These are phyloP conservation scores for Nicotiana otophora DNA, from an alignment of 257 asterid species.

Conservation along the genomic window DNA sequence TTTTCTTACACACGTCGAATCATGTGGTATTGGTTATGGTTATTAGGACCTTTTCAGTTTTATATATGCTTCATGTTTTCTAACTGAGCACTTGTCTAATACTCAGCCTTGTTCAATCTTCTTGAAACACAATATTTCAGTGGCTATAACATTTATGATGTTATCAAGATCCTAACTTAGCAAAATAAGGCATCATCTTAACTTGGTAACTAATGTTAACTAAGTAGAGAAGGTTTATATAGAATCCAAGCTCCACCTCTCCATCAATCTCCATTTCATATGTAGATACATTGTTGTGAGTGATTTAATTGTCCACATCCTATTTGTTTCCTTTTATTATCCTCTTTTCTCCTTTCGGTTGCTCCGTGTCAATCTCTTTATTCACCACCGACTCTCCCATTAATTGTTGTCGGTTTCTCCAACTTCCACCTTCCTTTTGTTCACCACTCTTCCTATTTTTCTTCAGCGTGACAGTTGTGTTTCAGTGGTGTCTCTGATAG, in stretches of 20 bases:
- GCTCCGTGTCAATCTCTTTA: not conserved
- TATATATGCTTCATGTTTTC: not conserved
- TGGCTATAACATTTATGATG: not conserved
- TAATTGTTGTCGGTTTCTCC: not conserved
- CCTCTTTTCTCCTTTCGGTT: not conserved
- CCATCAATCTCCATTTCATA: not conserved
- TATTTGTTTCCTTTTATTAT: not conserved
- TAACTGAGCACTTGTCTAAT: not conserved
- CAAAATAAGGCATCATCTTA: not conserved
- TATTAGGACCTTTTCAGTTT: not conserved
- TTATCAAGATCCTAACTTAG: not conserved
- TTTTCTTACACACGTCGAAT: not conserved
- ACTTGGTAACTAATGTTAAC: not conserved
- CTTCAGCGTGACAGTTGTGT: not conserved
- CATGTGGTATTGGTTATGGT: not conserved
- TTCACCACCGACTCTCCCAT: not conserved
- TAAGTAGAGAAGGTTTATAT: not conserved
- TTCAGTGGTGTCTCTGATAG: not conserved
- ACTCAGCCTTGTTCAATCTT: not conserved
- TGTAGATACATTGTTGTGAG: not conserved
- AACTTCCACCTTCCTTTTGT: not conserved
- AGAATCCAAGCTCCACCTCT: not conserved
- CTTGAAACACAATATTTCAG: not conserved
- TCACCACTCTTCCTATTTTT: not conserved
- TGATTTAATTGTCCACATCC: not conserved